Evolutionary conservation across 2,329 filamentous ascomycete species (phyloP), one percentile per base, ranked within the genome.

Genomic region (Aurifilum marmelostoma): DNA sequence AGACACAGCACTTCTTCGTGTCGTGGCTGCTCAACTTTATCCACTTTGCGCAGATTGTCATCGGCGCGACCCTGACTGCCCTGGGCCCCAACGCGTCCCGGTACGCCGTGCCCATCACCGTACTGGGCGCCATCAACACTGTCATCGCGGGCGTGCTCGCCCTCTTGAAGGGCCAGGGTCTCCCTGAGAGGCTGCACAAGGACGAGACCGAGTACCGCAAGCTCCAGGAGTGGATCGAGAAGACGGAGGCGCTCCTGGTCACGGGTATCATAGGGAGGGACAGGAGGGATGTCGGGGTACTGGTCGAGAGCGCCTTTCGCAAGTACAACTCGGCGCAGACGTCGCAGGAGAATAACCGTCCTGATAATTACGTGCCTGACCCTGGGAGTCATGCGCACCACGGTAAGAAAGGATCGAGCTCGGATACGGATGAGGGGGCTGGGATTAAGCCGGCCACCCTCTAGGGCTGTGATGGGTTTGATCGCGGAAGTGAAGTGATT

Each of bases 51-150:
- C 83, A 86, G 71, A 80, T 86, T 58, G 74, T 85, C 52, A 79
- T 85, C 61, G 83, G 82, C 3, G 84, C 84, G 0, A 77, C 78
- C 0, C 76, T 87, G 16, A 84, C 84, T 1, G 79, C 82, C 0
- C 76, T 86, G 11, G 83, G 84, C 0, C 79, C 84, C 0, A 74
- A 75, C 0, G 80, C 83, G 21, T 80, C 84, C 2, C 79, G 83
- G 21, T 83, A 89, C 71, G 75, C 85, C 18, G 80, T 83, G 27
- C 62, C 75, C 18, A 86, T 91, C 75, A 88, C 87, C 12, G 76
- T 86, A 0, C 79, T 91, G 0, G 89, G 89, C 3, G 88, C 88
- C 1, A 75, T 87, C 14, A 91, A 91, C 73, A 90, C 88, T 2
- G 77, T 89, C 3, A 81, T 90, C 7, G 89, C 89, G 0, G 89